Percentiles rank a stretch among this genome's conserved stretches.
These are phyloP conservation scores for Coleophoma eucalyptorum DNA, from an alignment of 2,329 filamentous ascomycete species.

Conservation along the genomic window DNA sequence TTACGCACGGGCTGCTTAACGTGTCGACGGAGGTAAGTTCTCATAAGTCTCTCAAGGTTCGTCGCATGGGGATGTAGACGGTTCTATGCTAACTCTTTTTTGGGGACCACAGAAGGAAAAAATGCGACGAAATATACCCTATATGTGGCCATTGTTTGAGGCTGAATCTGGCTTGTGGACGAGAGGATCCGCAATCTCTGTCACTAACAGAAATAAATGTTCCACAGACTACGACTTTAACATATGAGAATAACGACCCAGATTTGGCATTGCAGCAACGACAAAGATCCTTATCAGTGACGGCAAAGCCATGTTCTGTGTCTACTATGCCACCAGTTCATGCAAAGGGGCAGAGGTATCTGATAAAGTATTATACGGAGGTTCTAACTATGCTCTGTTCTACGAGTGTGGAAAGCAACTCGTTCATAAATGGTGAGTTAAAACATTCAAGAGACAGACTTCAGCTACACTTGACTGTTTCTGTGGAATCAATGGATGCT, in stretches of 20 bases:
- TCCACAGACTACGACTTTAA: not conserved
- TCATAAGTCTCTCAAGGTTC: too few species aligned
- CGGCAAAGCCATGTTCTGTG: not conserved
- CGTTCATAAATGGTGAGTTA: not conserved
- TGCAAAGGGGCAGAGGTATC: not conserved
- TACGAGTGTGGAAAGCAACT: not conserved
- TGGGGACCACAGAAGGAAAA: not conserved
- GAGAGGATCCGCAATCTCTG: not conserved
- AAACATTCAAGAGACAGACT: too few species aligned
- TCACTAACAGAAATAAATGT: not conserved
- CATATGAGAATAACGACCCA: not conserved
- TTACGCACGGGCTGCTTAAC: not conserved
- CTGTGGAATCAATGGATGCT: too few species aligned
- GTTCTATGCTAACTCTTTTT: not conserved
- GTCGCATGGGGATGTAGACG: not conserved
- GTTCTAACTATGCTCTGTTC: not conserved
- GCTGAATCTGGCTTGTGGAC: not conserved
- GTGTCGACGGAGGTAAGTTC: not conserved
- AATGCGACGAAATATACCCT: not conserved
- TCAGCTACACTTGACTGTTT: too few species aligned
- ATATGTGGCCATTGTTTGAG: not conserved
- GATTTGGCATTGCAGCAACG: not conserved
- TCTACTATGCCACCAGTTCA: not conserved
- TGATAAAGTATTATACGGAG: not conserved
- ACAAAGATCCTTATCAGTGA: not conserved